These are phyloP conservation scores for Aspergillus quadricinctus DNA, from an alignment of 2,329 filamentous ascomycete species.

Conservation along the genomic window DNA sequence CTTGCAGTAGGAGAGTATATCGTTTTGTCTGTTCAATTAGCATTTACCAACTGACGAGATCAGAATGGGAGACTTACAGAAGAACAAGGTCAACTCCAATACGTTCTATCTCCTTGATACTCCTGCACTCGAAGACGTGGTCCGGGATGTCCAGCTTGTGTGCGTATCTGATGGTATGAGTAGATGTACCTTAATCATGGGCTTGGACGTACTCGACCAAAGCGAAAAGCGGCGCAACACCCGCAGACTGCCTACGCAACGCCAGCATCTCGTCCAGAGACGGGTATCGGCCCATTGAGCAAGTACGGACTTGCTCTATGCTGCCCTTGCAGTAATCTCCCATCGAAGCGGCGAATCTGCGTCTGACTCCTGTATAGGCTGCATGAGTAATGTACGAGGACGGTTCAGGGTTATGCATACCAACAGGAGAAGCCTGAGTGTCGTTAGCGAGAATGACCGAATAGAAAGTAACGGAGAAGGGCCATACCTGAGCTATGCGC, in stretches of 20 bases:
- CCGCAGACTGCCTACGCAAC: conserved; percentile 15
- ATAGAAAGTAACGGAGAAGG: neutral
- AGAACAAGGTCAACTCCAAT: conserved; percentile 17
- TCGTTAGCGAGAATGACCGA: neutral
- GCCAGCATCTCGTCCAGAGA: conserved; percentile 13
- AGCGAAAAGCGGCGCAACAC: conserved; percentile 18
- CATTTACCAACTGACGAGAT: neutral
- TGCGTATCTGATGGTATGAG: conserved; percentile 9
- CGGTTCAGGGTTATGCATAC: neutral
- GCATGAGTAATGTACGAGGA: neutral
- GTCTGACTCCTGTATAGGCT: conserved; percentile 7
- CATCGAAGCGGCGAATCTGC: conserved; percentile 11
- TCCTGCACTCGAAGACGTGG: conserved; percentile 13
- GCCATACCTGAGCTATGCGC: conserved; percentile 13
- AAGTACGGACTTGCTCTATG: conserved; percentile 13
- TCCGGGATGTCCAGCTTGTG: conserved; percentile 16
- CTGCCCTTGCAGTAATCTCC: conserved; percentile 15
- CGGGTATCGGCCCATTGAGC: conserved; percentile 8
- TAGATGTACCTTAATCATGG: neutral
- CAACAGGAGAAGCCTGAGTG: conserved; percentile 5
- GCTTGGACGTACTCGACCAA: conserved; percentile 16
- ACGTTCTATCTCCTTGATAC: conserved; percentile 16
- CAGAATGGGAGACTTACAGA: conserved; percentile 8
- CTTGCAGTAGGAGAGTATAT: conserved; percentile 24
- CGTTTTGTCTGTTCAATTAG: conserved; percentile 17